Evolutionary conservation across 2,329 filamentous ascomycete species (phyloP), one percentile per base, ranked within the genome.

Genomic region (Cordyceps cateniannulata): DNA sequence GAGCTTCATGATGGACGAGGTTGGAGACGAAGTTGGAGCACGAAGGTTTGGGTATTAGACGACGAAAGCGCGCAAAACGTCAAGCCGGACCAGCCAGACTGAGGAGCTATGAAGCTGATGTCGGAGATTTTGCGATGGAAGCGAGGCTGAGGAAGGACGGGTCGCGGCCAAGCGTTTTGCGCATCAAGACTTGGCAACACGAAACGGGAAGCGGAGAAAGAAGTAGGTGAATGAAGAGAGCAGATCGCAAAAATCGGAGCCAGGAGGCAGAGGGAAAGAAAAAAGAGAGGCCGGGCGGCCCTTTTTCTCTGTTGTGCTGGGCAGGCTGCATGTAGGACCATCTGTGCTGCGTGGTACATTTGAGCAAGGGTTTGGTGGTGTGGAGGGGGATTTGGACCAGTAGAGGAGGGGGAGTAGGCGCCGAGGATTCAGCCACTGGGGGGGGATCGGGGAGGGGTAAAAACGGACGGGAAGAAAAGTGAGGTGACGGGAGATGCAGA

Each of bases 1-100:
- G 63, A 79, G 65, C 78, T 81, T 81, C 25, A 63, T 72, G 69
- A 38, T n/a, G n/a, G n/a, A n/a, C n/a, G n/a, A n/a, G n/a, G n/a
- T n/a, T n/a, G n/a, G n/a, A n/a, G n/a, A n/a, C n/a, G n/a, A n/a
- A n/a, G n/a, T n/a, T n/a, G n/a, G n/a, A n/a, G n/a, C n/a, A n/a
- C 25, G 59, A 35, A 29, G 44, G 59, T 18, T 14, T 20, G 49
- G 40, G 24, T 12, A 9, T 32, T 44, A 29, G 9, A 4, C 16
- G 20, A 22, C 7, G 16, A 27, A 44, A 18, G 18, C n/a, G 10
- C 52, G 40, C 20, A 40, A 58, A 27, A 35, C 14, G 2, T 29
- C 29, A 50, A 50, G 4, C 55, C 32, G 27, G 55, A 32, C 55
- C 55, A 50, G 55, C 55, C 42, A 50, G 55, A 50, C 22, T 35